Evolutionary conservation across 2,329 filamentous ascomycete genomes (phyloP).

Genomic region (Trichoderma sp.): DNA sequence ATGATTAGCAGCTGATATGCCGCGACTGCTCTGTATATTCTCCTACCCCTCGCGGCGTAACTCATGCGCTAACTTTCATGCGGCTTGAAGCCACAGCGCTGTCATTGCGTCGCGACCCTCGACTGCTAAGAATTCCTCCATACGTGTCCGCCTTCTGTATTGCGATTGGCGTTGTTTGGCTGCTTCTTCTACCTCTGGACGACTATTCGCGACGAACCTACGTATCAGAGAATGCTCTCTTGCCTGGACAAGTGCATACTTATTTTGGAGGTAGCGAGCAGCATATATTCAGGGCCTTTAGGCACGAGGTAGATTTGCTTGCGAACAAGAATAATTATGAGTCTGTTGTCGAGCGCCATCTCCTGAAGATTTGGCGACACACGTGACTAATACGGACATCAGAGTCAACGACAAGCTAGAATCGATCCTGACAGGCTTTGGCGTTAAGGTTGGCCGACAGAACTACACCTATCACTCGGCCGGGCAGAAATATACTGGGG

Average conservation of each 20-base stretch:
- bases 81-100: constrained; percentile 56
- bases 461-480: constrained; percentile 83
- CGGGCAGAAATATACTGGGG: constrained; percentile 71
- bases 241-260: constrained; percentile 95
- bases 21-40: constrained; percentile 26
- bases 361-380: background rate
- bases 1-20: constrained; percentile 11
- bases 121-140: constrained; percentile 79
- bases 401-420: constrained; percentile 72
- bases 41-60: background rate
- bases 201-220: constrained; percentile 91
- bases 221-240: constrained; percentile 93
- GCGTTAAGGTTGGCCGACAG: constrained; percentile 85
- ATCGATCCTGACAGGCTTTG: constrained; percentile 73
- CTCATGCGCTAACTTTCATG: background rate
- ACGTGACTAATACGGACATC: constrained; percentile 3
- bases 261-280: constrained; percentile 97
- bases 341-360: constrained; percentile 40
- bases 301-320: constrained; percentile 74
- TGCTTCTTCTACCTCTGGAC: constrained; percentile 85
- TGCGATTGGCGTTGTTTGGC: constrained; percentile 82
- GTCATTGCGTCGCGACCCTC: constrained; percentile 75
- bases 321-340: constrained; percentile 54
- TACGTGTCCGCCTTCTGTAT: constrained; percentile 86
- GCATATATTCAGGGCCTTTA: constrained; percentile 88